These are phyloP conservation scores for Trifolium fragiferum DNA, from an alignment of 306 rosid genomes.

Conservation along the genomic window DNA sequence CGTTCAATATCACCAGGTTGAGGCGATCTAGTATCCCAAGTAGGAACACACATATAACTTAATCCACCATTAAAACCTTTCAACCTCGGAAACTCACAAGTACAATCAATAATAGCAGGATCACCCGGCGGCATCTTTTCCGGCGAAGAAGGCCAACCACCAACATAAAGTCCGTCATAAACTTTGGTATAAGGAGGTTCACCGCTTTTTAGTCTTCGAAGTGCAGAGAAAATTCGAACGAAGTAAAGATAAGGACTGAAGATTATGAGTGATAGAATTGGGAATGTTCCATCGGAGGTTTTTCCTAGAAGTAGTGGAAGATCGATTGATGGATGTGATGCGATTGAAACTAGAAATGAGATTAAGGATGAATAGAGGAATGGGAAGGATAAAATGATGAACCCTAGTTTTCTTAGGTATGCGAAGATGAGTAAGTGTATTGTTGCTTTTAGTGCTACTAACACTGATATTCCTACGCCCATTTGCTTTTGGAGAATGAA, in stretches of 20 bases:
- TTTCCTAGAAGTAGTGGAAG: slow-evolving; percentile 83
- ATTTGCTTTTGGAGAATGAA: slow-evolving; percentile 22
- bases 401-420: slow-evolving; percentile 53
- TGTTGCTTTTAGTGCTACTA: slow-evolving; percentile 68
- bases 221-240: slow-evolving; percentile 63
- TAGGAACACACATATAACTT: slow-evolving; percentile 73
- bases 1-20: slow-evolving; percentile 66
- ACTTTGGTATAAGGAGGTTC: slow-evolving; percentile 68
- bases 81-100: slow-evolving; percentile 81
- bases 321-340: slow-evolving; percentile 72
- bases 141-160: slow-evolving; percentile 85
- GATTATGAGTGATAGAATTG: slow-evolving; percentile 59
- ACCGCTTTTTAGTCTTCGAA: slow-evolving; percentile 62
- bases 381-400: slow-evolving; percentile 56
- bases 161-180: slow-evolving; percentile 74
- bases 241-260: slow-evolving; percentile 83
- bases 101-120: slow-evolving; percentile 86
- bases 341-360: slow-evolving; percentile 62
- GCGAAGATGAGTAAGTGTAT: slow-evolving; percentile 49
- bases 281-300: slow-evolving; percentile 73
- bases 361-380: slow-evolving; percentile 72
- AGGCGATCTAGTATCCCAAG: slow-evolving; percentile 93
- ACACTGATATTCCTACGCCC: slow-evolving; percentile 74
- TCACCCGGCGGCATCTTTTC: slow-evolving; percentile 78
- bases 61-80: slow-evolving; percentile 49